Evolutionary conservation across 2,329 filamentous ascomycete genomes (phyloP).

Genomic region (Xylaria sp.): DNA sequence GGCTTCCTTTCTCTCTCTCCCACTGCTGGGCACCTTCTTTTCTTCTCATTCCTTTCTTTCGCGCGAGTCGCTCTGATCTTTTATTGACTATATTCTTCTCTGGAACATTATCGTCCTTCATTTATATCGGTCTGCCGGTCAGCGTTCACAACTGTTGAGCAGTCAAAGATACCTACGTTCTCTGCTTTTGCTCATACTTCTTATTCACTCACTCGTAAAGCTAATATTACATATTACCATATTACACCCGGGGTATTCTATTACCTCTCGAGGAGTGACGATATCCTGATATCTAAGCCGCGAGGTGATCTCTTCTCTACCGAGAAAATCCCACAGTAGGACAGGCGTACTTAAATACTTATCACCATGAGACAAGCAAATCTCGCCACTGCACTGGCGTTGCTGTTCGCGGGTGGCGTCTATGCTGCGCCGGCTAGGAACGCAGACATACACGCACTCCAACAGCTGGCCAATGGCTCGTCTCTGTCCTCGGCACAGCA

Average conservation of each 20-base stretch:
- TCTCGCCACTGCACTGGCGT: constrained; percentile 34
- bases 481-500: not conserved
- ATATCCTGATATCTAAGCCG: not conserved
- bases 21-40: constrained; percentile 18
- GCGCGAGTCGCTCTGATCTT: constrained; percentile 31
- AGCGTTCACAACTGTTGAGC: constrained; percentile 32
- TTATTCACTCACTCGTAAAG: not conserved
- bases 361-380: constrained; percentile 41
- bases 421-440: constrained; percentile 37
- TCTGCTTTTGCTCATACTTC: not conserved
- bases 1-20: constrained; percentile 19
- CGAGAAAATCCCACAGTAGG: not conserved
- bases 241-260: not conserved
- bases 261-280: not conserved
- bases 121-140: constrained; percentile 39
- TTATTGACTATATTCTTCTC: constrained; percentile 19
- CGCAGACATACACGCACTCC: constrained; percentile 10
- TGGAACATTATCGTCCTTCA: constrained; percentile 13
- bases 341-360: not conserved
- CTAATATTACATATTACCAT: constrained; percentile 6
- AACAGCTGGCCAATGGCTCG: constrained; percentile 2
- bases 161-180: constrained; percentile 19
- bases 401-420: constrained; percentile 37
- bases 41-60: constrained; percentile 32
- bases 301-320: not conserved